A percentile compares a stretch with the other conserved stretches of the same genome.
phyloP scores from a whole-genome alignment of 2,329 filamentous ascomycete genomes.

The Monosporascus sp. region DNA sequence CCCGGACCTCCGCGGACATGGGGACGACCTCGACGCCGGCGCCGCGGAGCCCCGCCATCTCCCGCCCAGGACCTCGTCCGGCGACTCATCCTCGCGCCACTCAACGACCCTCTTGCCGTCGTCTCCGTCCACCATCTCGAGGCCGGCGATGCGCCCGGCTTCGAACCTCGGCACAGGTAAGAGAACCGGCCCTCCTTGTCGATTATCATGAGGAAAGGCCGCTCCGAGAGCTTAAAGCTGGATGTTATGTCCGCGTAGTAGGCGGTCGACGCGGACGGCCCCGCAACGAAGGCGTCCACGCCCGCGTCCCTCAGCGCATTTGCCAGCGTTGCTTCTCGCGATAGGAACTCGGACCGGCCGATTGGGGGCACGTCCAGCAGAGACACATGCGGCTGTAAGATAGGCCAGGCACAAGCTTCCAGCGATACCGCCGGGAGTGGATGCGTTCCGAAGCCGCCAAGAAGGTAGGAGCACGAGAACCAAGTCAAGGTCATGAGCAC shows the following conservation, averaged over 20 bases:
- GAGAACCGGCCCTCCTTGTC: conserved; percentile 18
- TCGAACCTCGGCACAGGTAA: conserved; percentile 25
- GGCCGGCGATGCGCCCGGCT: conserved; percentile 20
- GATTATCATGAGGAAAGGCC: conserved; percentile 22
- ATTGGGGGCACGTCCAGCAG: conserved; percentile 21
- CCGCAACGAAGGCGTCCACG: conserved; percentile 24
- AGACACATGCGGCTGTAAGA: conserved; percentile 14
- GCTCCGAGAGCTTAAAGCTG: conserved; percentile 20
- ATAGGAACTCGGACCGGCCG: conserved; percentile 18
- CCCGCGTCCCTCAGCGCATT: conserved; percentile 12
- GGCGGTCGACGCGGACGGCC: conserved; percentile 20
- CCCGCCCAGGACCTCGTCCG: conserved; percentile 18
- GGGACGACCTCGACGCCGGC: conserved; percentile 21
- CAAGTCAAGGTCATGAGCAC: not conserved
- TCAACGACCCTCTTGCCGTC: conserved; percentile 16
- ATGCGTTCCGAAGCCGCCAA: not conserved
- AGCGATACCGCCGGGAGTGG: not conserved
- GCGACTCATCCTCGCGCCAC: conserved; percentile 22
- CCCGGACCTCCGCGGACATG: conserved; percentile 20
- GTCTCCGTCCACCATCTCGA: conserved; percentile 22
- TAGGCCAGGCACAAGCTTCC: conserved; percentile 20
- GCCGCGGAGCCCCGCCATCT: conserved; percentile 13
- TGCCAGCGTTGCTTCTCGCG: conserved; percentile 19
- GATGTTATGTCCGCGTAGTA: conserved; percentile 21
- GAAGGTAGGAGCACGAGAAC: not conserved